Percentiles rank a stretch among this genome's conserved stretches.
Conservation (phyloP, 2,329 filamentous ascomycete genomes). For the Albophoma yamanashiensis region DNA sequence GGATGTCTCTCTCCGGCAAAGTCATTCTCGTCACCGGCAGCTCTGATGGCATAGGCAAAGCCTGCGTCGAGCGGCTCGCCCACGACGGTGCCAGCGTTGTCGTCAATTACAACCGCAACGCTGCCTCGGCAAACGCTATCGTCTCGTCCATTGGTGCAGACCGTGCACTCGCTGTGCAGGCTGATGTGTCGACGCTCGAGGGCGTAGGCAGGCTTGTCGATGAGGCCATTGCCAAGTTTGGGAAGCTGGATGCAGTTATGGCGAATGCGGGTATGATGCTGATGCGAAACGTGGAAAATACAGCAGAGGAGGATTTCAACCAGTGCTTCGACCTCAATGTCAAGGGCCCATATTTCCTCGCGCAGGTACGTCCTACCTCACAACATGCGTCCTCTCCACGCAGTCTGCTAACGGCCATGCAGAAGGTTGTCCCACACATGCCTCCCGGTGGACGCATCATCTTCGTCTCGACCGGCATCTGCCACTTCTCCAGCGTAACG, state of each 20-base stretch:
- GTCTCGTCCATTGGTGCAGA: constrained; percentile 35
- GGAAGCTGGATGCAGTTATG: constrained; percentile 48
- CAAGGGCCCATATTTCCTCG: constrained; percentile 45
- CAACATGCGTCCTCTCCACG: not conserved
- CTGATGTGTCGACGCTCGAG: constrained; percentile 35
- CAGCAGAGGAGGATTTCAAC: constrained; percentile 42
- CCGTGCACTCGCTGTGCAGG: constrained; percentile 42
- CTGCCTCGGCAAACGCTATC: constrained; percentile 33
- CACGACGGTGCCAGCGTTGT: constrained; percentile 45
- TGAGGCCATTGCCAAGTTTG: constrained; percentile 35
- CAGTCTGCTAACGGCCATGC: not conserved
- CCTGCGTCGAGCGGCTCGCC: constrained; percentile 44
- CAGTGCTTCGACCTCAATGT: constrained; percentile 39
- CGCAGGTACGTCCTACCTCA: constrained; percentile 19
- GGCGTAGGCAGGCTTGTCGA: constrained; percentile 39
- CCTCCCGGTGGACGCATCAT: constrained; percentile 35
- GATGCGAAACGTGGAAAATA: constrained; percentile 35
- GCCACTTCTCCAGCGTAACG: constrained; percentile 23
- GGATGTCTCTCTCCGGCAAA: constrained; percentile 24
- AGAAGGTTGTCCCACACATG: constrained; percentile 43
- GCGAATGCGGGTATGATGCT: constrained; percentile 43
- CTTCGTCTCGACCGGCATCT: constrained; percentile 36
- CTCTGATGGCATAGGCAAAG: constrained; percentile 49
- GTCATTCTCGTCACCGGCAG: constrained; percentile 41
- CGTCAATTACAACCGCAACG: constrained; percentile 41